Conservation (phyloP, 1,139 yeast genomes). For the Pichia cactophila region DNA sequence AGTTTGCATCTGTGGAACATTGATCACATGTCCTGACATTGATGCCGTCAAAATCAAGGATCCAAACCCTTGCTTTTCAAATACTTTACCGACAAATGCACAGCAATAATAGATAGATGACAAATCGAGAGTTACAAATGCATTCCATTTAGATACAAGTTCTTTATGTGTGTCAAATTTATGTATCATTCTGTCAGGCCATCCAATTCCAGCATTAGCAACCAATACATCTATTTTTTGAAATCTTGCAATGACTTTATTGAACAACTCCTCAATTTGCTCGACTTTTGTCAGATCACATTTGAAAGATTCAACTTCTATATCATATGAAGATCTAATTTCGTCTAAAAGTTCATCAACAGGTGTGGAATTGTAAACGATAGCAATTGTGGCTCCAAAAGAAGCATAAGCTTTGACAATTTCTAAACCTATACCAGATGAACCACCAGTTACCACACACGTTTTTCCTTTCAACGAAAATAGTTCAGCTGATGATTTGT, state of each 20-base stretch:
- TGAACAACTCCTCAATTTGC: constrained; percentile 36
- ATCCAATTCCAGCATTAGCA: constrained; percentile 61
- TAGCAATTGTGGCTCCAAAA: constrained; percentile 87
- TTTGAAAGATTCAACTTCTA: constrained; percentile 40
- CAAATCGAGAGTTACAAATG: constrained; percentile 44
- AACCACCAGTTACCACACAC: constrained; percentile 81
- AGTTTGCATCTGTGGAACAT: constrained; percentile 48
- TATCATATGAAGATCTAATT: constrained; percentile 39
- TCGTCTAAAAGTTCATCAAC: constrained; percentile 45
- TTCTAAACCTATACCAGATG: constrained; percentile 79
- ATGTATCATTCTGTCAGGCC: constrained; percentile 43
- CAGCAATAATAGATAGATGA: constrained; percentile 55
- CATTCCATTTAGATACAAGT: constrained; percentile 40
- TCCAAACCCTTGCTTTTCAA: constrained; percentile 40
- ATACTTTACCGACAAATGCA: constrained; percentile 44
- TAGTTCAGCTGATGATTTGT: constrained; percentile 29
- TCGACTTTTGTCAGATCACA: constrained; percentile 41
- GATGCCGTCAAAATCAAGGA: constrained; percentile 59
- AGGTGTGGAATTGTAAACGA: constrained; percentile 67
- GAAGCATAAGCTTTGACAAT: constrained; percentile 87
- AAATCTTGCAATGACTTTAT: constrained; percentile 41
- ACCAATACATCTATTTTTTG: constrained; percentile 57
- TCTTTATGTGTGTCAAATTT: constrained; percentile 37
- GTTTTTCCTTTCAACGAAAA: constrained; percentile 76
- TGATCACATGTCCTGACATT: constrained; percentile 51